A percentile compares a stretch with the other conserved stretches of the same genome.
Conservation (phyloP, 805 yeast species). For the Candida oleophila region DNA sequence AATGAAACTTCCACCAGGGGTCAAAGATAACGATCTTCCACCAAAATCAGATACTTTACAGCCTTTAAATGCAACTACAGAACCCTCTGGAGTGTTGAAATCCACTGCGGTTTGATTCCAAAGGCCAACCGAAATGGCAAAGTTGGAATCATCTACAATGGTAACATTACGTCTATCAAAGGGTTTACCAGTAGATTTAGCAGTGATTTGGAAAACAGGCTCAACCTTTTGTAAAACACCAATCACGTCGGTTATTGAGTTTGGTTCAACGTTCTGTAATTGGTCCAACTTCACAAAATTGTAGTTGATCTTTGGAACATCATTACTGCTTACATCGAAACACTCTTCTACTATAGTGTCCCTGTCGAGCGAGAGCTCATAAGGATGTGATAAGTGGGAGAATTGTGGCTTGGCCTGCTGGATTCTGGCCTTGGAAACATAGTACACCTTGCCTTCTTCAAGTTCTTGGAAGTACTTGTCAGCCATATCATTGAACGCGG, state of each 20-base stretch:
- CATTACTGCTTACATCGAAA: conserved; percentile 45
- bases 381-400: conserved; percentile 80
- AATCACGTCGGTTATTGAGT: conserved; percentile 77
- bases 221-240: conserved; percentile 81
- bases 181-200: conserved; percentile 85
- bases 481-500: conserved; percentile 87
- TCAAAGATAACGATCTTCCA: conserved; percentile 79
- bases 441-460: conserved; percentile 88
- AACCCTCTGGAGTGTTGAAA: conserved; percentile 68
- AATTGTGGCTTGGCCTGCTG: conserved; percentile 84
- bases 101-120: conserved; percentile 90
- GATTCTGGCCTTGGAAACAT: conserved; percentile 76
- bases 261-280: conserved; percentile 66
- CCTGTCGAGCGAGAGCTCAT: conserved; percentile 79
- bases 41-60: conserved; percentile 85
- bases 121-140: conserved; percentile 73
- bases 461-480: conserved; percentile 72
- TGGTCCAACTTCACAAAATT: conserved; percentile 69
- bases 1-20: conserved; percentile 71
- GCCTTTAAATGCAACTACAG: conserved; percentile 90
- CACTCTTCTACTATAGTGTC: conserved; percentile 76
- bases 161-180: conserved; percentile 88
- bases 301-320: conserved; percentile 78
- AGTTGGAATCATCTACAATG: conserved; percentile 81
- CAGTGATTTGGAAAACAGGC: conserved; percentile 73